phyloP scores from a whole-genome alignment of 106 monocot species.

The Xerophyta viscosa region DNA sequence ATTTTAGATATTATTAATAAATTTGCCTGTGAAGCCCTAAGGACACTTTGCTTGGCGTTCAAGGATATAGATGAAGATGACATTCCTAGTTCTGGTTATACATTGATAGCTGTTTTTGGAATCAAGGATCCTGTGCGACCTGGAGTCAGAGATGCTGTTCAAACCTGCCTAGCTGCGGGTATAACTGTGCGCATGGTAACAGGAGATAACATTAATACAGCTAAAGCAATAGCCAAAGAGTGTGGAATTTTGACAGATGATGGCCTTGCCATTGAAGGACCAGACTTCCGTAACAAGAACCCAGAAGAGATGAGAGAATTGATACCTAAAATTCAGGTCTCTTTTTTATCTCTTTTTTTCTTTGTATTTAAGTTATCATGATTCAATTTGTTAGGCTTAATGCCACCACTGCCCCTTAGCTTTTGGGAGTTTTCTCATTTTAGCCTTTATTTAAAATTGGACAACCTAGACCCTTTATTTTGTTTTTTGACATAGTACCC shows the following conservation, averaged over 20 bases:
- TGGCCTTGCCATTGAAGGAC: constrained; percentile 82
- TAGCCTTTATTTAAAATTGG: no score
- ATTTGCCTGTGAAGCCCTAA: constrained; percentile 76
- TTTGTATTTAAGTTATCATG: not conserved
- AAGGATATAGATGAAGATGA: constrained; percentile 52
- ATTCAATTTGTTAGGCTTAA: no score
- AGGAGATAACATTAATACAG: constrained; percentile 92
- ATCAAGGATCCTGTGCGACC: constrained; percentile 95
- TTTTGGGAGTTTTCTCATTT: no score
- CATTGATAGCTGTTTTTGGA: constrained; percentile 77
- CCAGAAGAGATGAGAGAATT: constrained; percentile 62
- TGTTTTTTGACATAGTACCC: no score
- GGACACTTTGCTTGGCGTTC: constrained; percentile 84
- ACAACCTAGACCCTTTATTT: no score
- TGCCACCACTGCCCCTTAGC: no score
- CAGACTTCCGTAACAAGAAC: constrained; percentile 65
- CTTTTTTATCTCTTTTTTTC: not conserved
- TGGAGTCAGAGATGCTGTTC: constrained; percentile 80
- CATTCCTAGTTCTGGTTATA: constrained; percentile 72
- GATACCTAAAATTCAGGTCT: constrained; percentile 87
- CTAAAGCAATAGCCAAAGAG: constrained; percentile 94
- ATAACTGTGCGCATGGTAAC: constrained; percentile 95
- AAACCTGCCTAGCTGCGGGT: constrained; percentile 72
- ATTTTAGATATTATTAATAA: constrained; percentile 43
- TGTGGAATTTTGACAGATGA: constrained; percentile 90